These are phyloP conservation scores for Colletotrichum liriopes DNA, from an alignment of 2,329 filamentous ascomycete genomes.

Conservation along the genomic window DNA sequence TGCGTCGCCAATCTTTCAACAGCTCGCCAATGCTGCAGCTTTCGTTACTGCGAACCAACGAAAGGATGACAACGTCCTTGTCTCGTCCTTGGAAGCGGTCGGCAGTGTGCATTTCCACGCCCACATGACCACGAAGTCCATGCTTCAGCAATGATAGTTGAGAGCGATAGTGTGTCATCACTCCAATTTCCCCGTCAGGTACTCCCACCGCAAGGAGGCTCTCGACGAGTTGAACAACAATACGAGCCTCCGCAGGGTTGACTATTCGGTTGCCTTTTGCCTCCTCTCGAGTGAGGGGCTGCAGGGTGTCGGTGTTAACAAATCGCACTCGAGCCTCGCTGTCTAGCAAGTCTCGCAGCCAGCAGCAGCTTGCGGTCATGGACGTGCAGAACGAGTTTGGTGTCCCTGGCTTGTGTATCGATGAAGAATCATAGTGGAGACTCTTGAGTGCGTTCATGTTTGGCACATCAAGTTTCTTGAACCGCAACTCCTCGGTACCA, in stretches of 20 bases:
- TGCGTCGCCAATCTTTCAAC: conserved; percentile 89
- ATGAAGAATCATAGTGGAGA: conserved; percentile 71
- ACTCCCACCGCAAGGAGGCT: conserved; percentile 84
- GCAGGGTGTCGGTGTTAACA: conserved; percentile 87
- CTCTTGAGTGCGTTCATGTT: conserved; percentile 73
- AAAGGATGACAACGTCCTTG: conserved; percentile 92
- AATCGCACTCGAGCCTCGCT: conserved; percentile 85
- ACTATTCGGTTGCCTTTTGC: conserved; percentile 88
- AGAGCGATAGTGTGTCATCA: conserved; percentile 97
- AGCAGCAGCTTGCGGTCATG: conserved; percentile 72
- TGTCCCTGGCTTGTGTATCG: conserved; percentile 58
- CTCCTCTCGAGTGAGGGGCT: conserved; percentile 76
- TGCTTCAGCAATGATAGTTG: conserved; percentile 89
- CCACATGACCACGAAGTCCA: conserved; percentile 71
- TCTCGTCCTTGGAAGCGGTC: conserved; percentile 97
- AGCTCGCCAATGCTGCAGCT: conserved; percentile 88
- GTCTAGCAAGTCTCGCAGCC: conserved; percentile 80
- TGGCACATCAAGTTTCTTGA: conserved; percentile 77
- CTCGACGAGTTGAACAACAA: conserved; percentile 86
- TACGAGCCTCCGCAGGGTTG: conserved; percentile 85
- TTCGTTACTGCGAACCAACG: conserved; percentile 90
- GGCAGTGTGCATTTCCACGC: conserved; percentile 95
- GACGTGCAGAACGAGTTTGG: conserved; percentile 71
- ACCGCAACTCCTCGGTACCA: conserved; percentile 83
- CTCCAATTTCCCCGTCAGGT: conserved; percentile 82